Evolutionary conservation across 768 basidiomycete species (phyloP).

Genomic region (Hygrophoropsis aurantiaca): DNA sequence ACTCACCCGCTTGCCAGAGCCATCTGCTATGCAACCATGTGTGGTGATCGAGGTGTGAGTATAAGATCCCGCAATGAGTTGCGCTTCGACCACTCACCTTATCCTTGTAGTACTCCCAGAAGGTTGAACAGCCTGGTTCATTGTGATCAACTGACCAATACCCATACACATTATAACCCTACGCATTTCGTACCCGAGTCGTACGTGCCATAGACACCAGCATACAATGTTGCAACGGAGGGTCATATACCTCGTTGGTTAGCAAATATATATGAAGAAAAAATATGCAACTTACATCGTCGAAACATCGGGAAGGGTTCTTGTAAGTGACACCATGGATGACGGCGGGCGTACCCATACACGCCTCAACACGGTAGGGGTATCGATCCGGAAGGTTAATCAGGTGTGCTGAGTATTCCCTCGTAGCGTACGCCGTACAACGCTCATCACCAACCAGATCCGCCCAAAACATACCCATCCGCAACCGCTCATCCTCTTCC

Average conservation of each 20-base stretch:
- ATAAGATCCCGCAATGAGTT: too few species aligned
- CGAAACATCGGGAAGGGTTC: constrained; percentile 20
- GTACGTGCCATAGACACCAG: too few species aligned
- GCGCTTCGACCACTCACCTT: constrained; percentile 19
- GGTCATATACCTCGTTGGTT: too few species aligned
- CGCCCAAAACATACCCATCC: constrained; percentile 22
- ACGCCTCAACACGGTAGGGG: constrained; percentile 18
- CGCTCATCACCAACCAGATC: constrained; percentile 10
- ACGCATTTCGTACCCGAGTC: constrained; percentile 18
- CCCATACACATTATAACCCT: constrained; percentile 19
- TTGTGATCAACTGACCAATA: constrained; percentile 24
- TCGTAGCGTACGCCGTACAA: constrained; percentile 26
- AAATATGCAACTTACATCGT: constrained; percentile 5
- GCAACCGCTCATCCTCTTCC: constrained; percentile 19
- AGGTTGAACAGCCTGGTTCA: constrained; percentile 25
- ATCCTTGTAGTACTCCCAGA: constrained; percentile 27
- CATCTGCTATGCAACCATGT: constrained; percentile 23
- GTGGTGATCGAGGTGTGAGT: neutral
- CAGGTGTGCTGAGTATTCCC: constrained; percentile 29
- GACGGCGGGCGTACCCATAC: constrained; percentile 20
- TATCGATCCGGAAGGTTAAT: constrained; percentile 26
- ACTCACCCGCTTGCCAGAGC: constrained; percentile 19
- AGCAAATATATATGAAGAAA: too few species aligned
- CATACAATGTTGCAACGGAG: too few species aligned
- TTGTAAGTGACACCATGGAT: constrained; percentile 19